Percentiles rank a stretch among this genome's conserved stretches.
phyloP scores from a whole-genome alignment of 768 basidiomycete genomes.

The Trametopsis cervina region DNA sequence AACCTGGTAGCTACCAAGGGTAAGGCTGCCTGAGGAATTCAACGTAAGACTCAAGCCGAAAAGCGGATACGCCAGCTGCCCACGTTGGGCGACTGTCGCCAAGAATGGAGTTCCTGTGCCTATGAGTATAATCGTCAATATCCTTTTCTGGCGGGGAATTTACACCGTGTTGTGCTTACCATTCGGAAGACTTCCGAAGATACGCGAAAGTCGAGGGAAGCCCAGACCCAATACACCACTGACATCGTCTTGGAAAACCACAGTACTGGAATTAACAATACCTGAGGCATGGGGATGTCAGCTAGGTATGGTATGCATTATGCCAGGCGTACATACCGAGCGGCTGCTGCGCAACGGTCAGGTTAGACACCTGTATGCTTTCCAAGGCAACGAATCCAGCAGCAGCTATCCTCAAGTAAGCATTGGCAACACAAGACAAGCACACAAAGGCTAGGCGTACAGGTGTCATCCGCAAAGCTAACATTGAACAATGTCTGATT shows the following conservation, averaged over 20 bases:
- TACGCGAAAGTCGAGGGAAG: constrained; percentile 65
- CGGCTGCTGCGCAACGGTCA: constrained; percentile 53
- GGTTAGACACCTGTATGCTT: constrained; percentile 48
- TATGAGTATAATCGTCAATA: no score
- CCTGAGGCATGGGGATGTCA: constrained; percentile 36
- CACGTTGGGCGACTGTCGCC: constrained; percentile 51
- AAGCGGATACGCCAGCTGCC: constrained; percentile 63
- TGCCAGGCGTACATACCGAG: constrained; percentile 44
- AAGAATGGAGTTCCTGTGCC: constrained; percentile 62
- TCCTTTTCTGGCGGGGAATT: no score
- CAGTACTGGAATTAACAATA: constrained; percentile 53
- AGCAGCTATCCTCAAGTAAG: constrained; percentile 39
- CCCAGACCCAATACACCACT: constrained; percentile 75
- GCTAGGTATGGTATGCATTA: neutral
- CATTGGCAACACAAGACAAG: neutral
- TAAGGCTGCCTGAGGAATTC: constrained; percentile 53
- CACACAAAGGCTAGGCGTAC: constrained; percentile 33
- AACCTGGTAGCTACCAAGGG: constrained; percentile 42
- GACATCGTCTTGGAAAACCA: constrained; percentile 52
- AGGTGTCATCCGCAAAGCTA: constrained; percentile 61
- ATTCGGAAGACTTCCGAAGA: constrained; percentile 37
- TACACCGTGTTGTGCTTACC: constrained; percentile 37
- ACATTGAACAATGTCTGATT: constrained; percentile 56
- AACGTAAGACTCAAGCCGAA: constrained; percentile 65
- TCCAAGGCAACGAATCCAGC: constrained; percentile 70